Base-by-base conservation (phyloP, 805 yeast genomes). In the Lipomyces chichibuensis region DNA sequence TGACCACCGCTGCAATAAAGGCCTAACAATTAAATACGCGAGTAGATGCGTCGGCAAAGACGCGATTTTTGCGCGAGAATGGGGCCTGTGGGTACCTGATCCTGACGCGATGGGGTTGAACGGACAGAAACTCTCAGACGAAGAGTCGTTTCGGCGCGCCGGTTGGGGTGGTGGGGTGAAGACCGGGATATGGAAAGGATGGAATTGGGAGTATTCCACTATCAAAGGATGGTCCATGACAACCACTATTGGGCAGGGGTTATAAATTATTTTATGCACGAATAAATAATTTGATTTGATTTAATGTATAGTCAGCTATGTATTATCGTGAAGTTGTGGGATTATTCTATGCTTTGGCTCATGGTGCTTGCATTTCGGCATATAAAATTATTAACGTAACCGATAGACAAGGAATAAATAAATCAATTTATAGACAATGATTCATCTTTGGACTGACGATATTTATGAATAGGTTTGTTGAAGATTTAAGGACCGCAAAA, bases 181-280 rank as follows among this genome's bases (percentile, higher is more conserved):
- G 39, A 11, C 9, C 3, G 56, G 65, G n/a, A 14, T 5, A 32
- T 49, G 60, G 56, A 57, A 66, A 32, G 69, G 65, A 2, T 66
- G 69, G 69, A 51, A 54, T 4, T 67, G 70, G 70, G 65, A 65
- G 58, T 67, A 67, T 37, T 65, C 70, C 6, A 65, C 60, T 11
- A n/a, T 60, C 17, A 67, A 57, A 20, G 70, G 70, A 23, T 67
- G 70, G 70, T 57, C 35, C 6, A 65, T 65, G 32, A 46, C 43
- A 9, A 56, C 70, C 8, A 23, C 23, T 14, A 23, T 20, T 49
- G 53, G 53, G 6, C 27, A 49, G 53, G 53, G 20, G 11, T 49
- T n/a, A n/a, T 49, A 49, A 23, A 20, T 5, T 14, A 3, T 17
- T n/a, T 20, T n/a, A 14, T 2, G 53, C 53, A 1, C 4, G 43